Conservation (phyloP, 2,329 filamentous ascomycete species). For the Pestalotiopsis sp. region DNA sequence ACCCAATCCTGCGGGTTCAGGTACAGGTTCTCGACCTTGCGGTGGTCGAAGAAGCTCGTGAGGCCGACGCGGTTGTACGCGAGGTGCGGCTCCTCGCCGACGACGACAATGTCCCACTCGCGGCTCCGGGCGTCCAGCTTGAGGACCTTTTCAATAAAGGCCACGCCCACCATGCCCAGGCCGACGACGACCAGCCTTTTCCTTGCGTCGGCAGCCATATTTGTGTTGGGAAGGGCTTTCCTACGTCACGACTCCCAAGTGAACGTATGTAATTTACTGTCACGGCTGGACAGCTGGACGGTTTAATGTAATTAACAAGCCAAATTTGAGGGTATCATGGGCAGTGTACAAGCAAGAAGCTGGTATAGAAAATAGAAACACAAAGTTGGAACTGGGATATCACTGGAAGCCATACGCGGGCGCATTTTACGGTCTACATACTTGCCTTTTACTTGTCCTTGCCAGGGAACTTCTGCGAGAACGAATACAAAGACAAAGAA, state of each 20-base stretch:
- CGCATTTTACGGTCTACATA: not conserved
- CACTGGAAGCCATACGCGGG: too few species aligned
- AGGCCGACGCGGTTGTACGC: slow-evolving; percentile 91
- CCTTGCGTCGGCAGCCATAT: slow-evolving; percentile 44
- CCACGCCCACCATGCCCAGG: slow-evolving; percentile 88
- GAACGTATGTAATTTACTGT: too few species aligned
- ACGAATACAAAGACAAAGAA: slow-evolving; percentile 14
- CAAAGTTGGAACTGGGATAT: too few species aligned
- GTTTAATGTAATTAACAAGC: not conserved
- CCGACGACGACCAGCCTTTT: slow-evolving; percentile 83
- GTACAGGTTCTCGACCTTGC: slow-evolving; percentile 84
- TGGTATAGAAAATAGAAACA: not conserved
- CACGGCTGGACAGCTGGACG: too few species aligned
- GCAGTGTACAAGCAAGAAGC: not conserved
- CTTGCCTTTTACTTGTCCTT: not conserved
- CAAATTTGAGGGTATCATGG: slow-evolving; percentile 5
- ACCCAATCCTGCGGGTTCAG: slow-evolving; percentile 85
- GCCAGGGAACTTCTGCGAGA: slow-evolving; percentile 4
- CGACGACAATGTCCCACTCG: slow-evolving; percentile 81
- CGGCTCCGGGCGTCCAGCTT: slow-evolving; percentile 77
- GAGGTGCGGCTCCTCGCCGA: slow-evolving; percentile 85
- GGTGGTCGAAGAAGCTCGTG: slow-evolving; percentile 86
- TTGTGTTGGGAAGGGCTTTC: slow-evolving; percentile 32
- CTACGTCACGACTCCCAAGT: not conserved
- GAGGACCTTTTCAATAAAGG: slow-evolving; percentile 90